Percentiles rank a stretch among this genome's conserved stretches.
phyloP scores from a whole-genome alignment of 768 basidiomycete species.

The Rhizopogon rudus region DNA sequence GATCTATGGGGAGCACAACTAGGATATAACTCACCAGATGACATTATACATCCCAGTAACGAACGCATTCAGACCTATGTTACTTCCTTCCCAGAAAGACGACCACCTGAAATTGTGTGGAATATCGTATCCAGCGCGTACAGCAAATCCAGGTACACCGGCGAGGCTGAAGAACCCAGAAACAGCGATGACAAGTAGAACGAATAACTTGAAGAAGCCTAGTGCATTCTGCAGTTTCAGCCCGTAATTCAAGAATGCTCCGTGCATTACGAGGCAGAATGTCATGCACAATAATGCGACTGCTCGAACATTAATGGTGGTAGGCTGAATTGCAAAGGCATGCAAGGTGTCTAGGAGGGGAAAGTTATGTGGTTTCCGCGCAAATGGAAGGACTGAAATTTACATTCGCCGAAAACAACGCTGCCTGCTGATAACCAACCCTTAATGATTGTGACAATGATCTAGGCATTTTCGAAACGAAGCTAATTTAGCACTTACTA shows the following conservation, averaged over 20 bases:
- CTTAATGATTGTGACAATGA: constrained; percentile 24
- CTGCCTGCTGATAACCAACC: constrained; percentile 55
- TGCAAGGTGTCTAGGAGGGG: constrained; percentile 50
- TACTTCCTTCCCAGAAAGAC: constrained; percentile 60
- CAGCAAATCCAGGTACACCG: constrained; percentile 43
- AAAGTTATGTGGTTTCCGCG: background rate
- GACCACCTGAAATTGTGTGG: constrained; percentile 58
- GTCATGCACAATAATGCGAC: constrained; percentile 52
- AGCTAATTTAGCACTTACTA: constrained; percentile 33
- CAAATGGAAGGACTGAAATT: constrained; percentile 4
- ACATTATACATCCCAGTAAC: constrained; percentile 63
- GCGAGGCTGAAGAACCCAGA: constrained; percentile 50
- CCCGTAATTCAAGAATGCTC: constrained; percentile 47
- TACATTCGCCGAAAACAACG: constrained; percentile 73
- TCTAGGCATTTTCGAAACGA: background rate
- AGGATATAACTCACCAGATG: constrained; percentile 46
- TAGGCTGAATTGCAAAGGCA: constrained; percentile 41
- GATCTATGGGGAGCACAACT: background rate
- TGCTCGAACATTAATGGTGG: constrained; percentile 44
- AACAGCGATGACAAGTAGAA: constrained; percentile 45
- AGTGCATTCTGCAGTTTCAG: constrained; percentile 60
- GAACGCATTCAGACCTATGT: constrained; percentile 52
- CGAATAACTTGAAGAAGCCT: constrained; percentile 55
- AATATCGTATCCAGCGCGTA: constrained; percentile 44
- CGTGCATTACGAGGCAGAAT: constrained; percentile 54